Evolutionary conservation across 495 filamentous ascomycete genomes (phyloP), one percentile per base, ranked within the genome.

Genomic region (Trichocladium antarcticum): DNA sequence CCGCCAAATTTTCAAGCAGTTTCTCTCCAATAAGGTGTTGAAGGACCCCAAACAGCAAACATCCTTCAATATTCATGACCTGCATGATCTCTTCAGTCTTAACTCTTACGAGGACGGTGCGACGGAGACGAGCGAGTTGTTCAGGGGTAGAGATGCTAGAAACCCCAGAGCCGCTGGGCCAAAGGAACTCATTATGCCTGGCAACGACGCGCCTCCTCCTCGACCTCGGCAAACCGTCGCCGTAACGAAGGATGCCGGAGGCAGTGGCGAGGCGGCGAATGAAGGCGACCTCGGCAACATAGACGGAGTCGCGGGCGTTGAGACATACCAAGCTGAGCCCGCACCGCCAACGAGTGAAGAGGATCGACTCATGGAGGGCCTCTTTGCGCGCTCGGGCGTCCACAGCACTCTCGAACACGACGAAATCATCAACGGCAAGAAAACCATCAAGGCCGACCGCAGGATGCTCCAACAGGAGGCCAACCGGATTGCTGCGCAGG

Each of bases 1-100:
- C 62, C 84, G 92, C 5, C 92, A 98, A 64, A 87, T 98, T 42
- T 97, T 89, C 69, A 98, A 98, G 64, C 89, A 95, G 55, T 94
- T 95, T 57, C 70, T 98, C 27, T 85, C 85, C 7, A 90, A 95
- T 67, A 98, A 98, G 61, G 89, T 98, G 10, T 63, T 96, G 47
- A 85, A 81, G 61, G 89, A 97, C 53, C 88, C 92, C 0, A 95
- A 89, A 55, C 87, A 95, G 58, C 80, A 82, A 14, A 83, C 88
- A 45, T 84, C 80, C 0, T 95, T 97, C 62, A 82, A 90, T 32
- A 67, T 90, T 48, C 80, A 80, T 38, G 89, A 95, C 60, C 62
- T 98, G 11, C 84, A 95, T 53, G 89, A 98, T 61, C 72, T 98
- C 2, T 98, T 98, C 63, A 83, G 82, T 8, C 72, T 96, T 6